Evolutionary conservation across 768 basidiomycete genomes (phyloP), one percentile per base, ranked within the genome.

Genomic region (Lactifluus piperatus): DNA sequence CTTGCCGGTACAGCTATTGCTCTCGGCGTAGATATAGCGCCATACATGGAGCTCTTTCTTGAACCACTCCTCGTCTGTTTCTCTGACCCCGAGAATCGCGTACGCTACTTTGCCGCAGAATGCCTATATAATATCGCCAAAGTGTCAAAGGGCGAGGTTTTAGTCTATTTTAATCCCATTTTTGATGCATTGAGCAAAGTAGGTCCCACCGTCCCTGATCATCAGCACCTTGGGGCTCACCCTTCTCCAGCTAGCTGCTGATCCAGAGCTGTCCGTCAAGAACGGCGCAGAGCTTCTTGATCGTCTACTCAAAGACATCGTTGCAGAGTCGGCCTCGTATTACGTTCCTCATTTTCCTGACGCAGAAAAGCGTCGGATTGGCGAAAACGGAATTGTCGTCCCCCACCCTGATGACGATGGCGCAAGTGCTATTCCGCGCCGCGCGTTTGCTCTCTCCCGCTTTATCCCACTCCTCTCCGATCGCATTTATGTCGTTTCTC

Each of bases 131-230:
- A 99, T 73, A 94, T 99, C 63, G 91, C 90, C 27, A 92, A 94
- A 72, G 94, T 97, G 16, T 95, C 94, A 32, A 95, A 97, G 67
- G 97, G 95, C 39, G 95, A 97, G 71, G 86, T 98, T 32, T 75
- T 99, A 57, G 84, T 97, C 14, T 97, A 94, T 70, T 99, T 97
- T 76, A 99, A 99, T 68, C 93, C 94, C 57, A 92, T 98, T 56
- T 99, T 99, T 66, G 97, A 98, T 72, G 88, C 94, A 1, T 78
- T 98, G 62, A 94, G 91, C 78, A 98, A 97, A 79, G 95, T 94
- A 67, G 57, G 81, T 54, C 10, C n/a, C 46, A 0, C 3, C 4
- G 10, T 39, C 7, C 26, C n/a, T n/a, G n/a, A n/a, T 56, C 8
- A 32, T 41, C 30, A 6, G 5, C 37, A 26, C 30, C 5, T 32